Evolutionary conservation across 1,284 basidiomycete species (phyloP), one percentile per base, ranked within the genome.

Genomic region (Puccinia triticina): DNA sequence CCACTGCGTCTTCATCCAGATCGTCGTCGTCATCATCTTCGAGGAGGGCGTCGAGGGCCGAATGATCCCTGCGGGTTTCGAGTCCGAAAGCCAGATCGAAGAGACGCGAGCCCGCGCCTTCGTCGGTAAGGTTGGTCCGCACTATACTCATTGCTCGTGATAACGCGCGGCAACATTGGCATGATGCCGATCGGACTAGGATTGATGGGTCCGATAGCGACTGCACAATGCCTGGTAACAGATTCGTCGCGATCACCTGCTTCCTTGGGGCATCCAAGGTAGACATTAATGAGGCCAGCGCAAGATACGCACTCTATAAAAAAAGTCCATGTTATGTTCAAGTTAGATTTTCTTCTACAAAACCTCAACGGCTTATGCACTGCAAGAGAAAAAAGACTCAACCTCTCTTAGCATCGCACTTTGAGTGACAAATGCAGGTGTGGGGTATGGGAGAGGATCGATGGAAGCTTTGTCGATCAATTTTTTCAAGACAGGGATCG

Each of bases 131-230:
- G 82, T 91, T 94, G 50, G 94, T 96, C 34, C 93, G 89, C 61
- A 95, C 88, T 1, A 94, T 92, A 0, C 91, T 90, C 0, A 94
- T 91, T 0, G 91, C 91, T 29, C 95, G 90, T 67, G 91, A 91
- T 50, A 96, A 88, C 0, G 93, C 92, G n/a, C 94, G 89, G 0
- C 93, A 90, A 84, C 92, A 92, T 85, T 95, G 94, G 85, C 93
- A 94, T 0, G 93, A 92, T 0, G 93, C 92, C 69, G 93, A 93
- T 8, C 94, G 91, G 0, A 95, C 92, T 0, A 93, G 93, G 26
- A 91, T 89, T 82, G 92, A 90, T 0, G 89, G 89, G 83, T 93
- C 91, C 0, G 87, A 85, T 40, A 93, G 89, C 18, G 90, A 90
- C 5, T 86, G 85, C 77, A 90, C 89, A 55, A 93, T 87, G 73